Percentiles rank a stretch among this genome's conserved stretches.
These are phyloP conservation scores for Arabidopsis arenosa DNA, from an alignment of 345 rosid species.

Conservation along the genomic window DNA sequence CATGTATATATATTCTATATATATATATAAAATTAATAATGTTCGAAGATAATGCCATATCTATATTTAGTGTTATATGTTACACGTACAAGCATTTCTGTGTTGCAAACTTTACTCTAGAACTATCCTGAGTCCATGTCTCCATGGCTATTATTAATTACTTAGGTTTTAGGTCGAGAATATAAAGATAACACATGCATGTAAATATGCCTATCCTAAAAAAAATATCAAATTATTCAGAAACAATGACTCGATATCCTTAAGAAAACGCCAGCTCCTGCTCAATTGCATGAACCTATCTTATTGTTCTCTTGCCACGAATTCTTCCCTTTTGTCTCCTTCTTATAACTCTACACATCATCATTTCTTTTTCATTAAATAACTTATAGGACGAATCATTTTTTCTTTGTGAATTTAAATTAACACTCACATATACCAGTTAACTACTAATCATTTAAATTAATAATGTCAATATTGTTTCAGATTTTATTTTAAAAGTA, in stretches of 20 bases:
- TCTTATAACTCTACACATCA: constrained; percentile 18
- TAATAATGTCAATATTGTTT: not conserved
- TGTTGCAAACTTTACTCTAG: constrained; percentile 14
- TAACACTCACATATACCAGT: not conserved
- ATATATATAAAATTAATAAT: not conserved
- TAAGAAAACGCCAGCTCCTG: constrained; percentile 26
- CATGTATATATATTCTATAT: not conserved
- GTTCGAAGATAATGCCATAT: not conserved
- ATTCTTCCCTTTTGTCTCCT: constrained; percentile 5
- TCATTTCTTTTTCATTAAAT: not conserved
- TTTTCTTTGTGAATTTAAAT: no score
- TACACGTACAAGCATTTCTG: not conserved
- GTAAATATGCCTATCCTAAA: not conserved
- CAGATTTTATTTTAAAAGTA: not conserved
- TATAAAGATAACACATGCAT: not conserved
- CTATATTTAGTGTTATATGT: not conserved
- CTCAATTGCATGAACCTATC: constrained; percentile 29
- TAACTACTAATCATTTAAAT: not conserved
- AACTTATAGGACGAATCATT: not conserved
- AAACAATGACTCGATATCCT: constrained; percentile 3
- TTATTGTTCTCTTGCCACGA: constrained; percentile 30
- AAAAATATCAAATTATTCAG: not conserved
- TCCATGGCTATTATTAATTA: not conserved
- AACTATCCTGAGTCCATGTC: not conserved
- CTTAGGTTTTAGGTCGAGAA: not conserved